These are phyloP conservation scores for Dactylellina haptotyla DNA, from an alignment of 2,329 filamentous ascomycete species.

Conservation along the genomic window DNA sequence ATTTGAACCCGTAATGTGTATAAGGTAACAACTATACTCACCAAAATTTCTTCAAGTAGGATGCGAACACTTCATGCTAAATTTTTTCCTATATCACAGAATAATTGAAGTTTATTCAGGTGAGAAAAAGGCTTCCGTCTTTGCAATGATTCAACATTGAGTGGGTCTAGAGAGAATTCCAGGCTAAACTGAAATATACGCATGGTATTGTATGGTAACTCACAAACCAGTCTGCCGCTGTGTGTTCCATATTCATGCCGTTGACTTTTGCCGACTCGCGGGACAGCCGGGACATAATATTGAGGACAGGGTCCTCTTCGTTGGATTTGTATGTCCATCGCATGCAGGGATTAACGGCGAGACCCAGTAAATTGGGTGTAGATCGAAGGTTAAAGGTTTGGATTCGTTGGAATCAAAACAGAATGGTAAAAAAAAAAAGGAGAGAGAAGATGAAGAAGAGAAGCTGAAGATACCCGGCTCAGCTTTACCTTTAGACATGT, in stretches of 20 bases:
- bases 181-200: conserved; percentile 9
- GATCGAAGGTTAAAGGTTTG: no score
- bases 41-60: background rate
- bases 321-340: conserved; percentile 38
- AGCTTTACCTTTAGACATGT: no score
- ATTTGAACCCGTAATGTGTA: conserved; percentile 2
- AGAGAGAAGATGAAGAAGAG: no score
- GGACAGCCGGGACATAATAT: conserved; percentile 42
- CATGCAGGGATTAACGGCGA: conserved; percentile 20
- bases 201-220: no score
- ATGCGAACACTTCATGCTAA: background rate
- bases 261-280: conserved; percentile 44
- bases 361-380: background rate
- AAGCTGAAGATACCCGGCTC: no score
- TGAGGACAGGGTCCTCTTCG: conserved; percentile 38
- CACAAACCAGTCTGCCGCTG: conserved; percentile 34
- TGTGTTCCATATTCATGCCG: conserved; percentile 39
- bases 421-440: no score
- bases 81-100: background rate
- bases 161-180: background rate
- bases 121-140: background rate
- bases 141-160: no score
- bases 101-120: conserved; percentile 48
- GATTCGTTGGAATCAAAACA: no score
- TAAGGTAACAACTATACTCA: conserved; percentile 10